Evolutionary conservation across 2,329 filamentous ascomycete species (phyloP).

Genomic region (Penicillium sp.): DNA sequence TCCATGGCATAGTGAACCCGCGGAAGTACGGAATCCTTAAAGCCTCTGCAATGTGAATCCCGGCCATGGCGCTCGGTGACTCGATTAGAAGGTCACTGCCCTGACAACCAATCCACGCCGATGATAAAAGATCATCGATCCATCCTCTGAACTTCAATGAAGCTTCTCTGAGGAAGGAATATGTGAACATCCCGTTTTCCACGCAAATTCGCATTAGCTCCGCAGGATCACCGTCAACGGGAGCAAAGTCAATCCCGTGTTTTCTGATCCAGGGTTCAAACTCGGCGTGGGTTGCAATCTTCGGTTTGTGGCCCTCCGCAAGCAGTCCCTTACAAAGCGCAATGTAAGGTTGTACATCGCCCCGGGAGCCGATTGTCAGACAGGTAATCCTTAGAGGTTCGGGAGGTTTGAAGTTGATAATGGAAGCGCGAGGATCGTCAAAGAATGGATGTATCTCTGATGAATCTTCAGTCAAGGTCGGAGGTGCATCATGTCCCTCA

Average conservation of each 20-base stretch:
- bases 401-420: conserved; percentile 81
- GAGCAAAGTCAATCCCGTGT: conserved; percentile 88
- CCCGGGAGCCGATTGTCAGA: conserved; percentile 87
- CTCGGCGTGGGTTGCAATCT: conserved; percentile 84
- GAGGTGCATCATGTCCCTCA: conserved; percentile 24
- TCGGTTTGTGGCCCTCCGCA: conserved; percentile 74
- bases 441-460: conserved; percentile 63
- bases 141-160: conserved; percentile 83
- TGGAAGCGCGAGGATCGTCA: conserved; percentile 78
- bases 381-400: conserved; percentile 77
- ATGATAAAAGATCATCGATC: conserved; percentile 78
- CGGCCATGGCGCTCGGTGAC: conserved; percentile 91
- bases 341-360: conserved; percentile 96
- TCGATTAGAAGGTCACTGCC: conserved; percentile 85
- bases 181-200: conserved; percentile 94
- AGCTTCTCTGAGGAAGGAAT: conserved; percentile 78
- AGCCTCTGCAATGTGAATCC: conserved; percentile 93
- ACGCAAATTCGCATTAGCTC: conserved; percentile 95
- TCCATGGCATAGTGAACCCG: conserved; percentile 98
- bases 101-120: conserved; percentile 75
- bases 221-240: conserved; percentile 80
- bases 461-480: conserved; percentile 24
- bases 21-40: conserved; percentile 90
- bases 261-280: conserved; percentile 81
- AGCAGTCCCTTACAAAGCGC: conserved; percentile 84